Conservation (phyloP, 257 asterid species). For the Verbena officinalis region DNA sequence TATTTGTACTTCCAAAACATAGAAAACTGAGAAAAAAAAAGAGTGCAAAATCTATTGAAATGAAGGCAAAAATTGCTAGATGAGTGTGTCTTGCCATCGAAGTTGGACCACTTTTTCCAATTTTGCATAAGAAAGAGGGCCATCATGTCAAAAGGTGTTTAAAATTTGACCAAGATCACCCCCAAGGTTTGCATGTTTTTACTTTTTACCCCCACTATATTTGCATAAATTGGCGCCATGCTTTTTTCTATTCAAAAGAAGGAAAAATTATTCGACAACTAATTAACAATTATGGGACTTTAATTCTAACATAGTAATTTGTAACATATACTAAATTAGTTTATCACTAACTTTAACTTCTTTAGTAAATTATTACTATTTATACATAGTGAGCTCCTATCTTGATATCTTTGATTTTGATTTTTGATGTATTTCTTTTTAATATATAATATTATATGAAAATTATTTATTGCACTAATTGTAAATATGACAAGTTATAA, state of each 20-base stretch:
- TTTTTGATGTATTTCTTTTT: no score
- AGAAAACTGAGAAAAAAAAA: background rate
- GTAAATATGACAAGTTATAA: no score
- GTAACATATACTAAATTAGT: background rate
- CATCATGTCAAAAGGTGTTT: constrained; percentile 36
- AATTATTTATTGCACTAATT: no score
- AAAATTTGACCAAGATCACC: constrained; percentile 31
- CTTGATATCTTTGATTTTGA: no score
- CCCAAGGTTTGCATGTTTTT: constrained; percentile 23
- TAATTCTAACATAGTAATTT: no score
- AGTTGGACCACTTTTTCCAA: constrained; percentile 45
- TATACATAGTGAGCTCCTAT: no score
- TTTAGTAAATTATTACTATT: no score
- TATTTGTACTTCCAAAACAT: constrained; percentile 4
- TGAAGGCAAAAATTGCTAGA: constrained; percentile 18
- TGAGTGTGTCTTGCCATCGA: constrained; percentile 7
- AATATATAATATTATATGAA: no score
- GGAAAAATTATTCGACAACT: background rate
- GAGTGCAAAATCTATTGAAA: constrained; percentile 6
- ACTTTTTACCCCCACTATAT: background rate
- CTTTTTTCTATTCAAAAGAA: background rate
- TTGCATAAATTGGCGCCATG: constrained; percentile 4
- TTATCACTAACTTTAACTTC: no score
- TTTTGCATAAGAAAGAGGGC: constrained; percentile 38
- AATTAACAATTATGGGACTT: background rate